Conservation (phyloP, 2,329 filamentous ascomycete species). For the Aspergillus hiratsukae region DNA sequence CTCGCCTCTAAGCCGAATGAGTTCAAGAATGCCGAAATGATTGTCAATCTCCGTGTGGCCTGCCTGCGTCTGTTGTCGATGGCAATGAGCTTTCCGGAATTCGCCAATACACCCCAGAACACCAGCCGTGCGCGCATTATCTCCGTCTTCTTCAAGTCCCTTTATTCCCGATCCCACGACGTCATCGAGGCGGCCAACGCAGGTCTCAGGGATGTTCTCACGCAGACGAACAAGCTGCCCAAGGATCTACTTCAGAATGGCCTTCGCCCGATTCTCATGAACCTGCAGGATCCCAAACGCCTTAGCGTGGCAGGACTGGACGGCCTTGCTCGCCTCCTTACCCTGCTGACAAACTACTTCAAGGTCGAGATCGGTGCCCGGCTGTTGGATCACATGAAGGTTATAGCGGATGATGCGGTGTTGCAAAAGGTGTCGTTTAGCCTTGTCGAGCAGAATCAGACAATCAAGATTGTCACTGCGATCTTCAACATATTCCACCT, state of each 20-base stretch:
- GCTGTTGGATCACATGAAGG: slow-evolving; percentile 88
- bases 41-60: slow-evolving; percentile 84
- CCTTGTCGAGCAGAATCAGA: slow-evolving; percentile 83
- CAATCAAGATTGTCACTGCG: slow-evolving; percentile 91
- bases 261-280: slow-evolving; percentile 90
- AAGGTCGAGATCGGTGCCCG: slow-evolving; percentile 96
- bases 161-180: slow-evolving; percentile 87
- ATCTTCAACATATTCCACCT: slow-evolving; percentile 97
- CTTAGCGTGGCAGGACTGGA: slow-evolving; percentile 85
- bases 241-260: slow-evolving; percentile 95
- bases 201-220: slow-evolving; percentile 80
- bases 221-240: slow-evolving; percentile 83
- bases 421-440: slow-evolving; percentile 92
- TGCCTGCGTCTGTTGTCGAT: slow-evolving; percentile 91
- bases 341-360: slow-evolving; percentile 94
- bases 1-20: slow-evolving; percentile 89
- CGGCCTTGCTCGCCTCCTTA: slow-evolving; percentile 81
- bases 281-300: slow-evolving; percentile 87
- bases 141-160: slow-evolving; percentile 93
- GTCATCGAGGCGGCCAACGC: slow-evolving; percentile 93
- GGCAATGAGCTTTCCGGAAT: slow-evolving; percentile 89
- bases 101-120: slow-evolving; percentile 69
- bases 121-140: slow-evolving; percentile 66
- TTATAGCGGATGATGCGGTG: slow-evolving; percentile 73
- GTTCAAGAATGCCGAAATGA: slow-evolving; percentile 91